A percentile compares a stretch with the other conserved stretches of the same genome.
Evolutionary conservation across 345 rosid species (phyloP).

Genomic region (Boechera divaricarpa): DNA sequence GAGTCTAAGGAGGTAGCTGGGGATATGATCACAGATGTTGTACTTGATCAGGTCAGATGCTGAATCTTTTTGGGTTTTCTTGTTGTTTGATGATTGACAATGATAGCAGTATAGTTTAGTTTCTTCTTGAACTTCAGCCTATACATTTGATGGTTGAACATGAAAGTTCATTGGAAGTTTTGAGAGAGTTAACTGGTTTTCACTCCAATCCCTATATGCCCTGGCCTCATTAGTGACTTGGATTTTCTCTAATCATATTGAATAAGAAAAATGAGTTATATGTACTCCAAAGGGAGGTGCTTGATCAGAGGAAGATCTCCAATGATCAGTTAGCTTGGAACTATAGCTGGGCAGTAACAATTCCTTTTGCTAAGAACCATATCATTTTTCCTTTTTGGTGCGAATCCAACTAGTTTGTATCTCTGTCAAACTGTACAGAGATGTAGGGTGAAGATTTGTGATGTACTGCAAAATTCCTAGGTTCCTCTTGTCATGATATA

Average conservation of each 20-base stretch:
- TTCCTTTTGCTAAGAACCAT: slow-evolving; percentile 8
- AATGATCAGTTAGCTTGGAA: slow-evolving; percentile 5
- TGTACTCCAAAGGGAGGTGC: neutral
- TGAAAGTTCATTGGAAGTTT: slow-evolving; percentile 12
- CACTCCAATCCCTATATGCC: slow-evolving; percentile 4
- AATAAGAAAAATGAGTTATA: slow-evolving; percentile 3
- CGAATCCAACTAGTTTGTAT: neutral
- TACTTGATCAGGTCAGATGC: slow-evolving; percentile 84
- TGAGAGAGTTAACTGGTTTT: slow-evolving; percentile 12
- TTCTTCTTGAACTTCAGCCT: neutral
- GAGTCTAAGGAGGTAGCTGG: slow-evolving; percentile 96
- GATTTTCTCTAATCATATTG: neutral
- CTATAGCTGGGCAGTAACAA: neutral
- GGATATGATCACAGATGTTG: slow-evolving; percentile 84
- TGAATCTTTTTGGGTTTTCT: neutral
- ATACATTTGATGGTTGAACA: slow-evolving; percentile 2
- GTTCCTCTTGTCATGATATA: neutral
- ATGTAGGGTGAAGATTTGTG: slow-evolving; percentile 4
- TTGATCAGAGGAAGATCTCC: slow-evolving; percentile 4
- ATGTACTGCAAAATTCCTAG: neutral
- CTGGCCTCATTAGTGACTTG: slow-evolving; percentile 1
- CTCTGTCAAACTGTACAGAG: slow-evolving; percentile 3
- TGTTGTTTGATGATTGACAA: neutral
- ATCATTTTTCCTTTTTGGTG: neutral
- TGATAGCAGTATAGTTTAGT: slow-evolving; percentile 1